Percentiles rank a stretch among this genome's conserved stretches.
phyloP scores from a whole-genome alignment of 1,139 yeast genomes.

The Keqinozyma sinolaborantium region DNA sequence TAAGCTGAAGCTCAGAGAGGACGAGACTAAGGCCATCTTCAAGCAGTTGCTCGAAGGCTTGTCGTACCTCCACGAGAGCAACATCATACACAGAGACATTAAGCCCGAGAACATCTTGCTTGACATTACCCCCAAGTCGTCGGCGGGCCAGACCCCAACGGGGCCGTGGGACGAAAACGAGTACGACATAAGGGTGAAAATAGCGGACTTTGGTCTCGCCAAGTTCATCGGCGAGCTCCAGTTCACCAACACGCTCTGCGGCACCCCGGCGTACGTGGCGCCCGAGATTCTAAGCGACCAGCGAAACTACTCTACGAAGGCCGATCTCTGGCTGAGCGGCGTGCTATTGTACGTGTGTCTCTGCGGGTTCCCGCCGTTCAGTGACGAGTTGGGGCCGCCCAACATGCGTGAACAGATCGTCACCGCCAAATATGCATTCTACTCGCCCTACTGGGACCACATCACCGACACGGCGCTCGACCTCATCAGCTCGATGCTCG shows the following conservation, averaged over 20 bases:
- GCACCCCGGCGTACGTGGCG: constrained; percentile 83
- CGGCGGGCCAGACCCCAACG: constrained; percentile 49
- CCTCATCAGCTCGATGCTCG: constrained; percentile 57
- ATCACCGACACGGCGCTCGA: constrained; percentile 64
- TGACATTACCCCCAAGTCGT: constrained; percentile 52
- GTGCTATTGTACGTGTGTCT: constrained; percentile 72
- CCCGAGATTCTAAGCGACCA: constrained; percentile 61
- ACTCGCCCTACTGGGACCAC: constrained; percentile 77
- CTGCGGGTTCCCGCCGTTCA: constrained; percentile 84
- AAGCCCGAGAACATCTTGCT: constrained; percentile 87
- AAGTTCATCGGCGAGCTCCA: constrained; percentile 75
- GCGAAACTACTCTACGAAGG: constrained; percentile 64
- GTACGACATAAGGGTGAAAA: constrained; percentile 61
- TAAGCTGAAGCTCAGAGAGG: constrained; percentile 56
- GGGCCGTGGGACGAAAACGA: constrained; percentile 73
- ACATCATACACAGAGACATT: constrained; percentile 84
- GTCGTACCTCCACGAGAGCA: constrained; percentile 60
- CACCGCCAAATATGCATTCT: constrained; percentile 65
- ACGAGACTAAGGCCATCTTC: constrained; percentile 60
- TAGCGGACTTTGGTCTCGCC: constrained; percentile 80
- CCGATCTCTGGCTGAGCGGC: constrained; percentile 80
- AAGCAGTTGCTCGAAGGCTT: constrained; percentile 62
- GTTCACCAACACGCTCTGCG: constrained; percentile 75
- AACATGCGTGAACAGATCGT: constrained; percentile 71
- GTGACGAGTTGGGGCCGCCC: constrained; percentile 80